Evolutionary conservation across 2,329 filamentous ascomycete genomes (phyloP).

Genomic region (Fusarium sp.): DNA sequence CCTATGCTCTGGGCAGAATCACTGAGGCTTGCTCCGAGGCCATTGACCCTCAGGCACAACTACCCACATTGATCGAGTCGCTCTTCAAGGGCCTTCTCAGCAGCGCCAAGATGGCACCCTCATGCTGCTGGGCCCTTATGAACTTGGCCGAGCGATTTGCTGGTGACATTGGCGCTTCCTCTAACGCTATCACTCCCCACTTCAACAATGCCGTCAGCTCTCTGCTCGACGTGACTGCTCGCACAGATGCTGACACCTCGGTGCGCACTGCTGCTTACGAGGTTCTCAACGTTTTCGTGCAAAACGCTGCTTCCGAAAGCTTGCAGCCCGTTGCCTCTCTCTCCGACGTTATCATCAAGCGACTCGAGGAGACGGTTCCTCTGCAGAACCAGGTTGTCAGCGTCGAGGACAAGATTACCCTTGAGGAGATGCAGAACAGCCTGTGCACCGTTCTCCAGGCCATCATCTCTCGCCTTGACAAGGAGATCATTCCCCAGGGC

Average conservation of each 20-base stretch:
- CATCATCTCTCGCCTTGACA: slow-evolving; percentile 90
- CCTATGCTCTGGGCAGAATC: slow-evolving; percentile 94
- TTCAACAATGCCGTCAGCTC: slow-evolving; percentile 93
- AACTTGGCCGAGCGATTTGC: slow-evolving; percentile 97
- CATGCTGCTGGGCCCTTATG: slow-evolving; percentile 99
- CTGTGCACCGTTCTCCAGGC: slow-evolving; percentile 90
- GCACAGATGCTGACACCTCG: slow-evolving; percentile 83
- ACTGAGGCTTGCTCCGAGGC: slow-evolving; percentile 93
- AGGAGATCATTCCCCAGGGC: slow-evolving; percentile 88
- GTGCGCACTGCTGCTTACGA: slow-evolving; percentile 97
- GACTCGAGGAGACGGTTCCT: slow-evolving; percentile 87
- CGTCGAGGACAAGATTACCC: slow-evolving; percentile 93
- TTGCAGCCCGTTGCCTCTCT: slow-evolving; percentile 82
- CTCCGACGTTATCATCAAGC: slow-evolving; percentile 88
- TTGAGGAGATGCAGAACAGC: slow-evolving; percentile 98
- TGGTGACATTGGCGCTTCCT: slow-evolving; percentile 78
- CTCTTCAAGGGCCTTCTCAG: slow-evolving; percentile 91
- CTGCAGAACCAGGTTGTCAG: slow-evolving; percentile 95
- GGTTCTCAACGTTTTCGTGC: slow-evolving; percentile 93
- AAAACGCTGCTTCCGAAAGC: slow-evolving; percentile 89
- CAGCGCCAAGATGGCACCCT: slow-evolving; percentile 96
- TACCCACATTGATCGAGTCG: slow-evolving; percentile 86
- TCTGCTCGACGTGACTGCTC: slow-evolving; percentile 86
- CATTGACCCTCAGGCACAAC: slow-evolving; percentile 85
- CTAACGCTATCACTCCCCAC: slow-evolving; percentile 89